A percentile compares a stretch with the other conserved stretches of the same genome.
phyloP scores from a whole-genome alignment of 1,284 basidiomycete genomes.

The Ustilago shanxiensis region DNA sequence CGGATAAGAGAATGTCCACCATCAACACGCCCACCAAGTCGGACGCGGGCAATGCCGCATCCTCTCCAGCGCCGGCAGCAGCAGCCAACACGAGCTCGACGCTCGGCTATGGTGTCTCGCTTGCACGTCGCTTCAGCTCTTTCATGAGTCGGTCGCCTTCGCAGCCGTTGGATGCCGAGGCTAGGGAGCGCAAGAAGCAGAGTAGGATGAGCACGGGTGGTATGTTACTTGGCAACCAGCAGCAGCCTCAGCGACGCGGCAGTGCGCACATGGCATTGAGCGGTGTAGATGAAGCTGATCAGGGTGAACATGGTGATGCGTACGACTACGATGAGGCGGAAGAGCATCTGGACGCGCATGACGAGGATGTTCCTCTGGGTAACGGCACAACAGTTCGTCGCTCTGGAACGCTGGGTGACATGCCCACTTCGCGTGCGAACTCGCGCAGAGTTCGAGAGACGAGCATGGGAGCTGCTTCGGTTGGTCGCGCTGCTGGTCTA shows the following conservation, averaged over 20 bases:
- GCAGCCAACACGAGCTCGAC: constrained; percentile 35
- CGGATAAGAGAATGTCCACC: constrained; percentile 20
- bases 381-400: constrained; percentile 39
- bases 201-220: constrained; percentile 61
- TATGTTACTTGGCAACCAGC: constrained; percentile 31
- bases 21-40: constrained; percentile 26
- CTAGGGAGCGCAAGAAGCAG: constrained; percentile 56
- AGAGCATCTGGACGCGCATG: constrained; percentile 23
- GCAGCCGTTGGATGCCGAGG: constrained; percentile 54
- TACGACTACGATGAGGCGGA: constrained; percentile 36
- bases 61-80: constrained; percentile 27
- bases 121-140: constrained; percentile 63
- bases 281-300: constrained; percentile 36
- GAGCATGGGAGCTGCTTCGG: constrained; percentile 37
- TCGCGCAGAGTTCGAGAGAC: constrained; percentile 20
- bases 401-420: constrained; percentile 51
- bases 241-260: constrained; percentile 32
- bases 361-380: constrained; percentile 33
- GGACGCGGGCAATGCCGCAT: constrained; percentile 13
- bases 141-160: constrained; percentile 61
- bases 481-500: constrained; percentile 46
- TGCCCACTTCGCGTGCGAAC: constrained; percentile 28
- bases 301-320: constrained; percentile 15
- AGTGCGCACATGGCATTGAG: constrained; percentile 37
- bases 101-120: constrained; percentile 46